Evolutionary conservation across 2,329 filamentous ascomycete genomes (phyloP).

Genomic region (Ophiostoma ips): DNA sequence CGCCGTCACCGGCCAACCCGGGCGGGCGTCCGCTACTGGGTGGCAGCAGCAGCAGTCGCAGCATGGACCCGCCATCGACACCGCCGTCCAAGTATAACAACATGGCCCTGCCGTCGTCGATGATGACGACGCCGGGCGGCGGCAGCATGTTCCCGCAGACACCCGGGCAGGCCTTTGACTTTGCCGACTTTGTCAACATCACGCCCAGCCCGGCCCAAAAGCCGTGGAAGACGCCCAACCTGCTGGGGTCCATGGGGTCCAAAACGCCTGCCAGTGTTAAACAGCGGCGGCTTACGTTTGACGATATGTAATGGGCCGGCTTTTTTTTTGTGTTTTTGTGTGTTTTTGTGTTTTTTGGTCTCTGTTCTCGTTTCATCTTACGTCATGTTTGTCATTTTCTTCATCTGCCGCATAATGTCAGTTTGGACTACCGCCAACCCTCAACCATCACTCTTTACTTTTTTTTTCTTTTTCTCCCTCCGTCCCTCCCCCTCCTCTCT

Average conservation of each 20-base stretch:
- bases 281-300: constrained; percentile 70
- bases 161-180: constrained; percentile 75
- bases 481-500: not conserved
- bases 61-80: constrained; percentile 60
- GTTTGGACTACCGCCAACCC: constrained; percentile 10
- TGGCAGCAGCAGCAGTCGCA: constrained; percentile 18
- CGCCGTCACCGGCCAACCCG: constrained; percentile 67
- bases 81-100: constrained; percentile 55
- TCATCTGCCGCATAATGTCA: constrained; percentile 9
- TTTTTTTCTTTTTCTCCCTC: not conserved
- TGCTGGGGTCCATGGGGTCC: constrained; percentile 22
- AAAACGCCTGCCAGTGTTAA: constrained; percentile 51
- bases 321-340: not conserved
- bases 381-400: not conserved
- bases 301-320: constrained; percentile 31
- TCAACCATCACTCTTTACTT: not conserved
- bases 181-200: constrained; percentile 94
- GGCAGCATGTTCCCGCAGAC: constrained; percentile 59
- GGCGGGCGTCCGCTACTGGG: constrained; percentile 22
- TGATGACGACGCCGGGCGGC: constrained; percentile 76
- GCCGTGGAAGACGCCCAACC: constrained; percentile 69
- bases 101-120: constrained; percentile 61
- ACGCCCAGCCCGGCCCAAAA: constrained; percentile 90
- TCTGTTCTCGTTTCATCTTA: not conserved
- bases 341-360: not conserved